Percentiles rank a stretch among this genome's conserved stretches.
Evolutionary conservation across 2,329 filamentous ascomycete species (phyloP).

Genomic region (Sporothrix humicola): DNA sequence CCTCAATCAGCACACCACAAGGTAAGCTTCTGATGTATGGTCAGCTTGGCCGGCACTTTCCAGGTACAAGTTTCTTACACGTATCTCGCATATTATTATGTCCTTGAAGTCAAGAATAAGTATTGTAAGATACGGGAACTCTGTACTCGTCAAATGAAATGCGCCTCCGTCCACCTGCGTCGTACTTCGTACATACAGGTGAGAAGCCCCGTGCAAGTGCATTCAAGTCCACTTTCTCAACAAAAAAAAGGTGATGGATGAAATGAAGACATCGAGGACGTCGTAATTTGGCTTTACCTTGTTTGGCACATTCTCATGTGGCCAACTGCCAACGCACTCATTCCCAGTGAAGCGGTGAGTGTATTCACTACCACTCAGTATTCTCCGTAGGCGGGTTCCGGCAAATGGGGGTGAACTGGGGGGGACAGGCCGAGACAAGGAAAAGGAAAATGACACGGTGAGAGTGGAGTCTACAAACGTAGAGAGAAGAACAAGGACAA

Average conservation of each 20-base stretch:
- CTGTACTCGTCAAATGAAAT: no score
- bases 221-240: conserved; percentile 12
- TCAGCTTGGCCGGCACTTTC: conserved; percentile 8
- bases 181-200: background rate
- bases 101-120: background rate
- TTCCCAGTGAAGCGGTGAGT: conserved; percentile 28
- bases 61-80: background rate
- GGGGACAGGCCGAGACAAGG: conserved; percentile 12
- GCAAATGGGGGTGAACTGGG: conserved; percentile 21
- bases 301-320: conserved; percentile 14
- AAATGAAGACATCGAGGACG: background rate
- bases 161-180: background rate
- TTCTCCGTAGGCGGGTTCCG: conserved; percentile 19
- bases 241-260: conserved; percentile 17
- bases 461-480: conserved; percentile 25
- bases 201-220: conserved; percentile 3
- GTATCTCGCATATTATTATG: background rate
- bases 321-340: background rate
- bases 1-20: conserved; percentile 1
- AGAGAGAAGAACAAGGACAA: conserved; percentile 1
- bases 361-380: background rate
- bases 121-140: background rate
- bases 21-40: background rate
- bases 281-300: conserved; percentile 6
- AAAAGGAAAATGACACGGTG: conserved; percentile 15